phyloP scores from a whole-genome alignment of 148 eudicot species.

The Rheum nobile region DNA sequence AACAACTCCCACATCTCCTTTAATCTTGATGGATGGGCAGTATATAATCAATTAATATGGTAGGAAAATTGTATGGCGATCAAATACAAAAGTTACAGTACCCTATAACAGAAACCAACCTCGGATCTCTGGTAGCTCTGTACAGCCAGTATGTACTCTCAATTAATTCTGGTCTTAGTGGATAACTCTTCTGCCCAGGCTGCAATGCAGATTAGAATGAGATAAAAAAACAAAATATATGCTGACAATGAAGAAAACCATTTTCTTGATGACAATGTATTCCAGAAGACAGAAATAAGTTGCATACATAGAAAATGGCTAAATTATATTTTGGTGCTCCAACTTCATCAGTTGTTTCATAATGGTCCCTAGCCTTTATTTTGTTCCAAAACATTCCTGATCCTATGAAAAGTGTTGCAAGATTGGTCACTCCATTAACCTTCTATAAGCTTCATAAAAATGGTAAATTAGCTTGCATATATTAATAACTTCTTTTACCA shows the following conservation, averaged over 20 bases:
- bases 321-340: neutral
- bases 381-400: neutral
- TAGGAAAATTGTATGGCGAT: neutral
- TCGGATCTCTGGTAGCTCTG: conserved; percentile 93
- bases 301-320: neutral
- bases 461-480: neutral
- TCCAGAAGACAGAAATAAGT: neutral
- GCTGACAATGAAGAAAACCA: neutral
- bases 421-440: neutral
- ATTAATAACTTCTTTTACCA: neutral
- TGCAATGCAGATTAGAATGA: conserved; percentile 21
- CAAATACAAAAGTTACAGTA: neutral
- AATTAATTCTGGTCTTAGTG: conserved; percentile 88
- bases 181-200: conserved; percentile 99
- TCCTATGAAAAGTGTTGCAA: neutral
- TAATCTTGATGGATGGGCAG: neutral
- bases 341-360: neutral
- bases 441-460: neutral
- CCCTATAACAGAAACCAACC: conserved; percentile 37
- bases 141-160: conserved; percentile 99
- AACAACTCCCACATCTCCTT: no score
- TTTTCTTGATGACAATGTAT: neutral
- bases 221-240: neutral
- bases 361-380: neutral
- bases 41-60: neutral